Conservation (phyloP, 176 grass and related monocot species). For the Bromus sterilis region DNA sequence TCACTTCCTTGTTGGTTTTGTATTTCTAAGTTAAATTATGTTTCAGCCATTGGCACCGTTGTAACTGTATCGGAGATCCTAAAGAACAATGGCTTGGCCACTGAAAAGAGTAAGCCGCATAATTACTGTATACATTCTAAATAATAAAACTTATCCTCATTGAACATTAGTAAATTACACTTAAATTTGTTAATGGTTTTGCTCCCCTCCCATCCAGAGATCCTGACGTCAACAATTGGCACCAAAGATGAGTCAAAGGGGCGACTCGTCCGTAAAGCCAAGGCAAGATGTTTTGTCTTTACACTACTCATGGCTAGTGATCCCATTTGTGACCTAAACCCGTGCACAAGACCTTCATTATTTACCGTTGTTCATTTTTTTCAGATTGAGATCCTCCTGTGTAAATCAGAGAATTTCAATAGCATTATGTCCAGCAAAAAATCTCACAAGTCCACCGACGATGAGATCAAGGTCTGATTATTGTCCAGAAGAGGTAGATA, state of each 20-base stretch:
- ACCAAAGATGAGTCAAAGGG: slow-evolving; percentile 79
- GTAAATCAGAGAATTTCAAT: slow-evolving; percentile 69
- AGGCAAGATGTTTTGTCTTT: slow-evolving; percentile 26
- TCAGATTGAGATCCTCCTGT: slow-evolving; percentile 86
- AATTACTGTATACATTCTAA: background rate
- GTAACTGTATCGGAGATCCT: slow-evolving; percentile 90
- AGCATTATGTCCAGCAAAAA: slow-evolving; percentile 50
- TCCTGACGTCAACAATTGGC: slow-evolving; percentile 83
- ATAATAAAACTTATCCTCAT: background rate
- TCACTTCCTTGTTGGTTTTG: background rate
- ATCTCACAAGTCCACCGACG: slow-evolving; percentile 30
- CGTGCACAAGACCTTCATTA: background rate
- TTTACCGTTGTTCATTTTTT: background rate
- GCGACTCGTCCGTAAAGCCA: slow-evolving; percentile 80
- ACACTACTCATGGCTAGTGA: background rate
- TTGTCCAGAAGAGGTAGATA: slow-evolving; percentile 15
- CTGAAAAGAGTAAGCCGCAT: slow-evolving; percentile 51
- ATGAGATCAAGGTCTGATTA: slow-evolving; percentile 38
- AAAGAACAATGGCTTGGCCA: slow-evolving; percentile 85
- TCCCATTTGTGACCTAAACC: background rate
- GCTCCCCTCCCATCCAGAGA: slow-evolving; percentile 32
- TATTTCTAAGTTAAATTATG: background rate
- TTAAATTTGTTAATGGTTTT: background rate
- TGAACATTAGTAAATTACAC: background rate
- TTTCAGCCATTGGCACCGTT: slow-evolving; percentile 76